Conservation (phyloP, 768 basidiomycete genomes). For the Mrakia gelida region DNA sequence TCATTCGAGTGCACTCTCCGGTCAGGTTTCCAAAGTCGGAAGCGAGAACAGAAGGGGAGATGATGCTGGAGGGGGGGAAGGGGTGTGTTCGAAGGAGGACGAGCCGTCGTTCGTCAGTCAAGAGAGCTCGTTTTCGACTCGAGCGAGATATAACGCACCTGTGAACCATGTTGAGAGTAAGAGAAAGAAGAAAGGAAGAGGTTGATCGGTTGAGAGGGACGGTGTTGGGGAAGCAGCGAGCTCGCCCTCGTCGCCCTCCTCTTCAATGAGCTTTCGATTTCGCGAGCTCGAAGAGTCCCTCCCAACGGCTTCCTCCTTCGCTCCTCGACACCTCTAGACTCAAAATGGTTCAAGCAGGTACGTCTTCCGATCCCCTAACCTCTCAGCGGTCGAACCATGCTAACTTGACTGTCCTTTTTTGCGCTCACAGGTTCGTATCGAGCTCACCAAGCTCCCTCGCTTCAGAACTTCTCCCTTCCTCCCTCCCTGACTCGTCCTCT, state of each 20-base stretch:
- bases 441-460: not conserved
- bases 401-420: not conserved
- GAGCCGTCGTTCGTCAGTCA: not conserved
- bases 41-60: constrained; percentile 94
- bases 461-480: not conserved
- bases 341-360: constrained; percentile 16
- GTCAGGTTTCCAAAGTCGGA: constrained; percentile 94
- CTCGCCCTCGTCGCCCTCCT: not conserved
- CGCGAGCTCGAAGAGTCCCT: not conserved
- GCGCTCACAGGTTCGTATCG: not conserved
- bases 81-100: not conserved
- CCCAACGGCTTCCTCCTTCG: not conserved
- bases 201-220: no score
- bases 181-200: not conserved
- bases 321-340: not conserved
- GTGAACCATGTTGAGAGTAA: not conserved
- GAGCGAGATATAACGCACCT: not conserved
- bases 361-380: not conserved
- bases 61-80: constrained; percentile 53
- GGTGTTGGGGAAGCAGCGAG: not conserved
- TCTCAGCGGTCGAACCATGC: not conserved
- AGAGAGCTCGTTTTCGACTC: not conserved
- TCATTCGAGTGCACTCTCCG: constrained; percentile 95
- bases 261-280: not conserved
- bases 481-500: not conserved